Conservation (phyloP, 192 early-diverging fungal species). For the Coemansia sp. region DNA sequence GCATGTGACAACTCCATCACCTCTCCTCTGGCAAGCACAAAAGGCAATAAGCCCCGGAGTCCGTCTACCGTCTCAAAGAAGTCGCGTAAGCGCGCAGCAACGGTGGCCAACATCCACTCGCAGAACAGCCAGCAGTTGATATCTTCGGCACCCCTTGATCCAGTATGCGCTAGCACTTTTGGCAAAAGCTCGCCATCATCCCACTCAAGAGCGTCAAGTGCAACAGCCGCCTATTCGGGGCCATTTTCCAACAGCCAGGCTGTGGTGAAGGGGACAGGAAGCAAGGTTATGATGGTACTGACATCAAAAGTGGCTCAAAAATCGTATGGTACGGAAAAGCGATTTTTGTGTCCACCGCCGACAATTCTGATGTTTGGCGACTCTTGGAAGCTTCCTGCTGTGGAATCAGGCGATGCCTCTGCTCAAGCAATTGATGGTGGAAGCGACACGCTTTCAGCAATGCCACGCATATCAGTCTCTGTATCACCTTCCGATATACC, state of each 20-base stretch:
- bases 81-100: conserved; percentile 53
- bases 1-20: neutral
- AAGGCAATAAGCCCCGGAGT: conserved; percentile 13
- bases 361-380: conserved; percentile 76
- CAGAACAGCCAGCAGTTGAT: conserved; percentile 14
- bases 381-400: conserved; percentile 62
- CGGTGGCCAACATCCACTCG: conserved; percentile 31
- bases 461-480: conserved; percentile 49
- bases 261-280: conserved; percentile 44
- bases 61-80: conserved; percentile 18
- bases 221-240: conserved; percentile 14
- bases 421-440: conserved; percentile 23
- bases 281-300: conserved; percentile 69
- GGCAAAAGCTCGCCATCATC: conserved; percentile 1
- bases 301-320: conserved; percentile 92
- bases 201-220: conserved; percentile 7
- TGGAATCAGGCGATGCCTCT: conserved; percentile 18
- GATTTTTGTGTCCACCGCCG: conserved; percentile 85
- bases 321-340: conserved; percentile 89
- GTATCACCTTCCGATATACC: conserved; percentile 39
- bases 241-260: conserved; percentile 55
- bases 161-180: conserved; percentile 5
- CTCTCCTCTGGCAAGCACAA: neutral
- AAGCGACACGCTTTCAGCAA: conserved; percentile 29
- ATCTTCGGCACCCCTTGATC: conserved; percentile 13